A percentile compares a stretch with the other conserved stretches of the same genome.
Conservation (phyloP, 2,329 filamentous ascomycete genomes). For the Colletotrichum agaves region DNA sequence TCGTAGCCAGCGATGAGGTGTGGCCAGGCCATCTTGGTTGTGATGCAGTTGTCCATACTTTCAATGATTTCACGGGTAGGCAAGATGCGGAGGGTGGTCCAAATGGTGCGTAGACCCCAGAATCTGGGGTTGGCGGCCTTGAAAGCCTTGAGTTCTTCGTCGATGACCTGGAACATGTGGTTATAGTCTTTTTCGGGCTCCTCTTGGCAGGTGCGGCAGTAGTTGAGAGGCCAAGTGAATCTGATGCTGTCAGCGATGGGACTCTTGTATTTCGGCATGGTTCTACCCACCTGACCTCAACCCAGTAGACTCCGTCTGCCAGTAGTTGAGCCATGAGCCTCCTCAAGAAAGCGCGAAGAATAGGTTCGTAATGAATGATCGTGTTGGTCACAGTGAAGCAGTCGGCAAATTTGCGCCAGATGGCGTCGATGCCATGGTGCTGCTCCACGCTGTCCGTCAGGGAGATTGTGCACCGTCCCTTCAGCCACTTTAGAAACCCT, state of each 20-base stretch:
- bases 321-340: constrained; percentile 73
- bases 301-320: constrained; percentile 80
- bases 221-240: constrained; percentile 74
- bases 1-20: constrained; percentile 83
- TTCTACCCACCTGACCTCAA: constrained; percentile 67
- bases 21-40: constrained; percentile 77
- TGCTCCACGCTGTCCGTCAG: constrained; percentile 76
- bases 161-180: constrained; percentile 73
- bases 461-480: constrained; percentile 73
- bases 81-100: constrained; percentile 74
- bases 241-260: constrained; percentile 45
- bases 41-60: constrained; percentile 83
- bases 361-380: constrained; percentile 83
- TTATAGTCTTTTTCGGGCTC: constrained; percentile 69
- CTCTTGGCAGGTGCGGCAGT: constrained; percentile 68
- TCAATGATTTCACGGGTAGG: constrained; percentile 74
- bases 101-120: constrained; percentile 82
- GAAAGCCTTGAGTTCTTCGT: constrained; percentile 79
- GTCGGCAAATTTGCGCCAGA: constrained; percentile 79
- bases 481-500: constrained; percentile 79
- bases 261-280: neutral
- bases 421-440: constrained; percentile 79
- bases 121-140: constrained; percentile 73
- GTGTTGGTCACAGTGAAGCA: constrained; percentile 76
- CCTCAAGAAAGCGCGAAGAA: constrained; percentile 77